phyloP scores from a whole-genome alignment of 306 rosid genomes.

The Quercus parvula region DNA sequence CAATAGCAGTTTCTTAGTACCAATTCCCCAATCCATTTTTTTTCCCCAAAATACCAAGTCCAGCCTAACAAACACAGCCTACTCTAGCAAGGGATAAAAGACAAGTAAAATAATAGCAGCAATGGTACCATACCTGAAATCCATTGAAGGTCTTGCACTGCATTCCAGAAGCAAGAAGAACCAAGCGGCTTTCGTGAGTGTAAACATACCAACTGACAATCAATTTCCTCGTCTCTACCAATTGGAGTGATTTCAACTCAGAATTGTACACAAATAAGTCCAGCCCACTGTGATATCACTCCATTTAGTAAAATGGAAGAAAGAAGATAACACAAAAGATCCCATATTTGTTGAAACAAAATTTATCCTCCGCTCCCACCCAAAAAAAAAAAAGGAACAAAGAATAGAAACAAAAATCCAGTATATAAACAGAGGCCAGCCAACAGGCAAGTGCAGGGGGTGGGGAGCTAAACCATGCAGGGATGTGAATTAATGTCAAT shows the following conservation, averaged over 20 bases:
- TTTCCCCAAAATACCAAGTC: not conserved
- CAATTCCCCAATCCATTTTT: not conserved
- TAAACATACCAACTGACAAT: conserved; percentile 87
- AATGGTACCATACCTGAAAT: conserved; percentile 65
- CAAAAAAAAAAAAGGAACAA: not conserved
- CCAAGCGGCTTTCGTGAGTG: conserved; percentile 98
- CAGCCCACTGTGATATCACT: conserved; percentile 65
- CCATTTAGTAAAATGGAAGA: conserved; percentile 17
- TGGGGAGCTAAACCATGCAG: too few species aligned
- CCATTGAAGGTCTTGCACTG: conserved; percentile 94
- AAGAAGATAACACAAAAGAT: not conserved
- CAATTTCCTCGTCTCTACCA: conserved; percentile 84
- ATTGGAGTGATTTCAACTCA: conserved; percentile 62
- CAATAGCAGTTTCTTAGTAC: conserved; percentile 1
- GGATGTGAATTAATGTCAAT: not conserved
- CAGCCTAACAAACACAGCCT: not conserved
- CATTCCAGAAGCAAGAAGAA: conserved; percentile 98
- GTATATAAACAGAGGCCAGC: not conserved
- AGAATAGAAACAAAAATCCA: not conserved
- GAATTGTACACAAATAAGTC: conserved; percentile 75
- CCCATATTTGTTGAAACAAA: not conserved
- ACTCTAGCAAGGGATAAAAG: not conserved
- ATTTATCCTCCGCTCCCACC: not conserved
- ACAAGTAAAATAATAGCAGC: conserved; percentile 9
- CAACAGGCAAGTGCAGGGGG: not conserved